A percentile compares a stretch with the other conserved stretches of the same genome.
These are phyloP conservation scores for Candida frijolesensis DNA, from an alignment of 1,139 yeast species.

Conservation along the genomic window DNA sequence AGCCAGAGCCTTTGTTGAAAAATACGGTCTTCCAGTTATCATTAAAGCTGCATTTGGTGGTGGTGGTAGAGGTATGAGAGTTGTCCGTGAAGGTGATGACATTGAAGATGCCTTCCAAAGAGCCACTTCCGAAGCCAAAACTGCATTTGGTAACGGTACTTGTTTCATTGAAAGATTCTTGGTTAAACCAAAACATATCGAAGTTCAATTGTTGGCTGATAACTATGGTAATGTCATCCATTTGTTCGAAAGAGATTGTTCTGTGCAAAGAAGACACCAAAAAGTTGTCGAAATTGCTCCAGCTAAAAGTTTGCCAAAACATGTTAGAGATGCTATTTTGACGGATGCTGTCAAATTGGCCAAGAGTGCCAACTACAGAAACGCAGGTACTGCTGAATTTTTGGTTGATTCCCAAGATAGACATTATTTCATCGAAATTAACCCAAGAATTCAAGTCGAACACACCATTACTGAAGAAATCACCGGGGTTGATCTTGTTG, in stretches of 20 bases:
- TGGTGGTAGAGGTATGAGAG: slow-evolving; percentile 99
- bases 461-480: slow-evolving; percentile 99
- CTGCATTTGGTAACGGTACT: slow-evolving; percentile 97
- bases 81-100: slow-evolving; percentile 94
- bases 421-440: slow-evolving; percentile 96
- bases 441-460: slow-evolving; percentile 98
- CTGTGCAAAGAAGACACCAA: slow-evolving; percentile 99
- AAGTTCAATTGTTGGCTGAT: slow-evolving; percentile 95
- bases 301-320: slow-evolving; percentile 84
- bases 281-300: slow-evolving; percentile 99
- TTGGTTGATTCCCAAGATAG: slow-evolving; percentile 91
- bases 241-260: slow-evolving; percentile 96
- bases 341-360: slow-evolving; percentile 95
- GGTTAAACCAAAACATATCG: slow-evolving; percentile 96
- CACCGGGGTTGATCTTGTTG: slow-evolving; percentile 96
- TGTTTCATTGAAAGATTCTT: slow-evolving; percentile 96
- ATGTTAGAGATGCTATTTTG: slow-evolving; percentile 86
- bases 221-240: slow-evolving; percentile 93
- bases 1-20: slow-evolving; percentile 73
- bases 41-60: slow-evolving; percentile 99
- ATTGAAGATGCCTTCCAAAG: slow-evolving; percentile 89
- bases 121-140: slow-evolving; percentile 91
- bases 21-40: slow-evolving; percentile 94
- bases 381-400: slow-evolving; percentile 99
- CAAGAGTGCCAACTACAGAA: slow-evolving; percentile 82